Conservation (phyloP, 371 early-diverging fungal genomes). For the Rhizopus delemar region DNA sequence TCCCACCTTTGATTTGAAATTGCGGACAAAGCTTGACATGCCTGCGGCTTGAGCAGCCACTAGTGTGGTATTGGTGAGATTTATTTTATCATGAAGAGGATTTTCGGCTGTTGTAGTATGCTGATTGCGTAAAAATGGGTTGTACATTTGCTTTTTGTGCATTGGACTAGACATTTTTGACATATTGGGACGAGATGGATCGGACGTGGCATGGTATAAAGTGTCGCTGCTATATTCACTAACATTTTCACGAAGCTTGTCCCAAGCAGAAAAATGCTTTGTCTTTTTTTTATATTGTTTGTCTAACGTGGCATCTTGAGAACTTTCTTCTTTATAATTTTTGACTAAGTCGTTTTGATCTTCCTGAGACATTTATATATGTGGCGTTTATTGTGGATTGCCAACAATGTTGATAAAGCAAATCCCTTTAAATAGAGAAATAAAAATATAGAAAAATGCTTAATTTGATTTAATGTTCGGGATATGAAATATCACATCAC, state of each 20-base stretch:
- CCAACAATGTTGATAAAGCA: not conserved
- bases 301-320: not conserved
- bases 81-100: conserved; percentile 4
- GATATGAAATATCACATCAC: no score
- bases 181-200: conserved; percentile 5
- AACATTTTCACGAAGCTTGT: conserved; percentile 15
- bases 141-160: conserved; percentile 7
- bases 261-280: conserved; percentile 15
- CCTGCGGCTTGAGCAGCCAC: conserved; percentile 38
- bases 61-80: conserved; percentile 23
- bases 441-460: no score
- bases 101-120: conserved; percentile 1
- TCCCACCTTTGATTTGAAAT: conserved; percentile 16
- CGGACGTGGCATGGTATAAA: not conserved
- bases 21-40: conserved; percentile 24
- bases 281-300: conserved; percentile 2
- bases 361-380: conserved; percentile 1
- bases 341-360: not conserved
- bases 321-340: not conserved
- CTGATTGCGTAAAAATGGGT: conserved; percentile 17
- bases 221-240: conserved; percentile 2
- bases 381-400: not conserved
- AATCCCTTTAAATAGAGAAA: not conserved
- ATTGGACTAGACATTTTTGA: conserved; percentile 7
- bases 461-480: no score